phyloP scores from a whole-genome alignment of 371 early-diverging fungal species.

The Quaeritorhiza haematococci region DNA sequence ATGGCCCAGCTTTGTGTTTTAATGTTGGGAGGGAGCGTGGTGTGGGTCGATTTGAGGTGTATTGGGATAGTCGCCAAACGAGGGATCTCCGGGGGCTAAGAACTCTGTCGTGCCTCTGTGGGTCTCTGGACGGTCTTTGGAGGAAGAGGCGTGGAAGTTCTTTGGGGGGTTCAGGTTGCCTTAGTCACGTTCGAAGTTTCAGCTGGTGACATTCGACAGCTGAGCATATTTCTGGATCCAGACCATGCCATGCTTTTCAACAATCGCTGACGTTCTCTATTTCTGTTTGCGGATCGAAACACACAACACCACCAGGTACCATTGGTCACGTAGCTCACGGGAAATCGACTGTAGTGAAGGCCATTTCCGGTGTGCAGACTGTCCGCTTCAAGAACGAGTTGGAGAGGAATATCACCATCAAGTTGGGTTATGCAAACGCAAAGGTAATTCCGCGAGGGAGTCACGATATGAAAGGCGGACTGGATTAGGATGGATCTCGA shows the following conservation, averaged over 20 bases:
- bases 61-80: too few species aligned
- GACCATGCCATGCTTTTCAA: not conserved
- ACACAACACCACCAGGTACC: constrained; percentile 87
- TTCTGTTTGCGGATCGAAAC: not conserved
- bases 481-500: not conserved
- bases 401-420: constrained; percentile 99
- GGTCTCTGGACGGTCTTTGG: too few species aligned
- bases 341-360: constrained; percentile 99
- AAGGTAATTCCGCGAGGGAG: too few species aligned
- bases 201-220: not conserved
- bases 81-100: too few species aligned
- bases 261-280: too few species aligned
- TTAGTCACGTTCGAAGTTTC: too few species aligned
- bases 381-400: constrained; percentile 99
- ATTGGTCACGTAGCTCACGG: constrained; percentile 99
- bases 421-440: constrained; percentile 99
- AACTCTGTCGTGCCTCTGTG: too few species aligned
- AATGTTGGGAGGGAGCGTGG: not conserved
- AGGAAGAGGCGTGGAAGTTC: too few species aligned
- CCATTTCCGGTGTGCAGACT: constrained; percentile 98
- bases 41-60: not conserved
- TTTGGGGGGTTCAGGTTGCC: too few species aligned
- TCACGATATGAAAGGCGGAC: too few species aligned
- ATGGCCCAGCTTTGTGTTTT: not conserved
- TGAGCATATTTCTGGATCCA: not conserved